Percentiles rank a stretch among this genome's conserved stretches.
These are phyloP conservation scores for Flaveria linearis DNA, from an alignment of 129 eudicot genomes.

Conservation along the genomic window DNA sequence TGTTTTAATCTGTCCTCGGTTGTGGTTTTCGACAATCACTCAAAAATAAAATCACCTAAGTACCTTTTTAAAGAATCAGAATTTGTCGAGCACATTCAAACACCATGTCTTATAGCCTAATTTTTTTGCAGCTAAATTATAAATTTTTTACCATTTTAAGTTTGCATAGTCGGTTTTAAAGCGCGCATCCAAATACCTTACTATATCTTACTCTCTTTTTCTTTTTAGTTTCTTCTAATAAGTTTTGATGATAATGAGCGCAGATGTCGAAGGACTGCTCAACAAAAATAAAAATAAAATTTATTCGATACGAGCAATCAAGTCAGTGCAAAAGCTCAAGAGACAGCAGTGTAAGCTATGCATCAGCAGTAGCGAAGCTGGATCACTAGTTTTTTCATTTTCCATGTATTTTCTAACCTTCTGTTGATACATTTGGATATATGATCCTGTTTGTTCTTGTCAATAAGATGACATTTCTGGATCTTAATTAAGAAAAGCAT, in stretches of 20 bases:
- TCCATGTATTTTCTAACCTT: constrained; percentile 28
- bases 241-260: constrained; percentile 12
- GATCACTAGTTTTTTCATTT: constrained; percentile 33
- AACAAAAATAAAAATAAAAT: constrained; percentile 66
- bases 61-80: no score
- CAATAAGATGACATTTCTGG: constrained; percentile 27
- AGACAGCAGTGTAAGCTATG: constrained; percentile 98
- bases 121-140: no score
- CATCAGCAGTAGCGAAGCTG: constrained; percentile 87
- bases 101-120: no score
- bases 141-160: no score
- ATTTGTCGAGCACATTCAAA: no score
- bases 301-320: constrained; percentile 89
- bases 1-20: no score
- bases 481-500: neutral
- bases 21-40: no score
- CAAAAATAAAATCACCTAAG: no score
- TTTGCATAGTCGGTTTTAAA: neutral
- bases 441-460: constrained; percentile 19
- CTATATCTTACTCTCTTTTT: neutral
- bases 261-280: constrained; percentile 86
- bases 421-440: constrained; percentile 20
- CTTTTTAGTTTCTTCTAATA: neutral
- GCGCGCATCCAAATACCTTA: neutral
- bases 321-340: constrained; percentile 84